phyloP scores from a whole-genome alignment of 345 rosid species.

The Salix purpurea region DNA sequence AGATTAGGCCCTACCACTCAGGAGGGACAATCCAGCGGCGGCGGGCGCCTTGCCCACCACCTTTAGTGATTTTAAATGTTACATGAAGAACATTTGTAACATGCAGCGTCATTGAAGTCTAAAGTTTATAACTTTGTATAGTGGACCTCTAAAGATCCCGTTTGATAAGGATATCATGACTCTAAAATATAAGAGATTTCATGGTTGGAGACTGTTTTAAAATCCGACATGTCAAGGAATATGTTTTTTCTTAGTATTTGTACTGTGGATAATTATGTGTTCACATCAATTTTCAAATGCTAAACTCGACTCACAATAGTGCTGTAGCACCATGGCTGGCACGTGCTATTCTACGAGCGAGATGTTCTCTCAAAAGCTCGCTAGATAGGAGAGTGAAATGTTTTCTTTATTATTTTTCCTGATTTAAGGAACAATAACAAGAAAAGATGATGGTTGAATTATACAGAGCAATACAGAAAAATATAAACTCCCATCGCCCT shows the following conservation, averaged over 20 bases:
- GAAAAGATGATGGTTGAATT: background rate
- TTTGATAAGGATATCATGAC: background rate
- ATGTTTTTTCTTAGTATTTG: too few species aligned
- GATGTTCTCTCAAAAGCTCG: background rate
- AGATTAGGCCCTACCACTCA: background rate
- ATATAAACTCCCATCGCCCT: background rate
- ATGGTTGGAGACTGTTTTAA: too few species aligned
- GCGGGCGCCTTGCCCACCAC: background rate
- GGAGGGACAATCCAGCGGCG: conserved; percentile 1
- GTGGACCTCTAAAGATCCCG: background rate
- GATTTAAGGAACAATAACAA: background rate
- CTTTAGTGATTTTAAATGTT: background rate
- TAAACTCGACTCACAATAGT: background rate
- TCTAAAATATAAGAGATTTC: background rate
- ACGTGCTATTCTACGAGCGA: background rate
- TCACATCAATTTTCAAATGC: background rate
- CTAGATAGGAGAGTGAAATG: background rate
- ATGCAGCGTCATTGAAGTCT: background rate
- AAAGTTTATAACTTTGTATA: background rate
- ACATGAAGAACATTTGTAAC: background rate
- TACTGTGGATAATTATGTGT: too few species aligned
- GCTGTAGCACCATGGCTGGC: background rate
- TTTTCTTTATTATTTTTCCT: background rate
- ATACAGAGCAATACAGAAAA: background rate
- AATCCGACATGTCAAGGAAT: too few species aligned